phyloP scores from a whole-genome alignment of 257 asterid genomes.

The Solanum dulcamara region DNA sequence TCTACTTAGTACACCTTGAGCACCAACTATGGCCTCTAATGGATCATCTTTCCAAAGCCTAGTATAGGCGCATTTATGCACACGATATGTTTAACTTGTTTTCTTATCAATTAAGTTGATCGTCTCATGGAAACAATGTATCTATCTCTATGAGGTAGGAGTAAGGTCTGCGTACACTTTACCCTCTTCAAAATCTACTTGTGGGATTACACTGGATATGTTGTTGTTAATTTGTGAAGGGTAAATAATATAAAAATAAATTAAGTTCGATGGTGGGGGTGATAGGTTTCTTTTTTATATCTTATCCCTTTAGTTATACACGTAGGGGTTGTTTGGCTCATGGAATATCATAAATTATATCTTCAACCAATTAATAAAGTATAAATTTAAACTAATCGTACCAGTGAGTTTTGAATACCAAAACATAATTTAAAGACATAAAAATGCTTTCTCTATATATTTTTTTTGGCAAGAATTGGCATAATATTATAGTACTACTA shows the following conservation, averaged over 20 bases:
- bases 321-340: background rate
- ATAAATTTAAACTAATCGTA: background rate
- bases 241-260: no score
- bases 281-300: background rate
- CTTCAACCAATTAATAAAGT: no score
- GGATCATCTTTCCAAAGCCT: background rate
- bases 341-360: background rate
- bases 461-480: background rate
- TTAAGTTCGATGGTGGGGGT: background rate
- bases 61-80: background rate
- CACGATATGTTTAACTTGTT: background rate
- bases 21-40: background rate
- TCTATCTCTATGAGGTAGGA: background rate
- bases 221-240: background rate
- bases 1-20: background rate
- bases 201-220: background rate
- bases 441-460: background rate
- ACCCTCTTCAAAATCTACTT: background rate
- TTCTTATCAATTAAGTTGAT: background rate
- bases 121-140: background rate
- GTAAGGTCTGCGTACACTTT: background rate
- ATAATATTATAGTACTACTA: background rate
- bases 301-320: background rate
- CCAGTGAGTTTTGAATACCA: background rate
- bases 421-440: background rate